These are phyloP conservation scores for Chrysanthemum seticuspe DNA, from an alignment of 129 eudicot genomes.

Conservation along the genomic window DNA sequence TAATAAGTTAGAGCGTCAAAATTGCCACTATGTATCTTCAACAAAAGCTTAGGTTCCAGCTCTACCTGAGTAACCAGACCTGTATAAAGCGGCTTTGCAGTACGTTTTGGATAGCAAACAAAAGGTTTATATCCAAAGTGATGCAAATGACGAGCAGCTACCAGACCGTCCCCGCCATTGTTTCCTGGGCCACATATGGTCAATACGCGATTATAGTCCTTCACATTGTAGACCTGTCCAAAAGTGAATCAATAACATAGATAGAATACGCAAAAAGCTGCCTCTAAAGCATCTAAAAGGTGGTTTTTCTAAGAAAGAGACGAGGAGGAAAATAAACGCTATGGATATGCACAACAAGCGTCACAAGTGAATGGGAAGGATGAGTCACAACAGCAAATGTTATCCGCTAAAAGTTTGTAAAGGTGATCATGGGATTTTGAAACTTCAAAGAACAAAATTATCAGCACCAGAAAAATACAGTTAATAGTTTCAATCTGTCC, in stretches of 20 bases:
- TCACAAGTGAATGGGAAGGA: background rate
- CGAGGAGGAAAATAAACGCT: background rate
- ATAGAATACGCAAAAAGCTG: background rate
- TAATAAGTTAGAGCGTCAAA: background rate
- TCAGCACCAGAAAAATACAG: background rate
- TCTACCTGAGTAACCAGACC: conserved; percentile 96
- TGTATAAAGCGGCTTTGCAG: conserved; percentile 74
- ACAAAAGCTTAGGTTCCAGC: conserved; percentile 17
- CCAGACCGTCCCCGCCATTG: conserved; percentile 98
- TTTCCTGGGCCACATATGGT: conserved; percentile 96
- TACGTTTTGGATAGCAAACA: conserved; percentile 91
- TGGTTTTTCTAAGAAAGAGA: no score
- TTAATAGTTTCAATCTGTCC: background rate
- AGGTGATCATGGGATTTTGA: background rate
- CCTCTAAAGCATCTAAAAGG: conserved; percentile 1
- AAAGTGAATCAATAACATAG: background rate
- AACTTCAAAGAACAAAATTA: background rate
- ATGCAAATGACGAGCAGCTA: conserved; percentile 96
- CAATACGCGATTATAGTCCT: conserved; percentile 67
- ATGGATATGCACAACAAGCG: conserved; percentile 8
- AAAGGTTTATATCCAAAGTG: conserved; percentile 88
- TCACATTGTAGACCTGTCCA: conserved; percentile 69
- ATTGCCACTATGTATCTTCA: background rate
- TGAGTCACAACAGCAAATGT: conserved; percentile 4
- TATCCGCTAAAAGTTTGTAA: conserved; percentile 2